Percentiles rank a stretch among this genome's conserved stretches.
Evolutionary conservation across 805 yeast species (phyloP).

Genomic region (Kodamaea fukazawae): DNA sequence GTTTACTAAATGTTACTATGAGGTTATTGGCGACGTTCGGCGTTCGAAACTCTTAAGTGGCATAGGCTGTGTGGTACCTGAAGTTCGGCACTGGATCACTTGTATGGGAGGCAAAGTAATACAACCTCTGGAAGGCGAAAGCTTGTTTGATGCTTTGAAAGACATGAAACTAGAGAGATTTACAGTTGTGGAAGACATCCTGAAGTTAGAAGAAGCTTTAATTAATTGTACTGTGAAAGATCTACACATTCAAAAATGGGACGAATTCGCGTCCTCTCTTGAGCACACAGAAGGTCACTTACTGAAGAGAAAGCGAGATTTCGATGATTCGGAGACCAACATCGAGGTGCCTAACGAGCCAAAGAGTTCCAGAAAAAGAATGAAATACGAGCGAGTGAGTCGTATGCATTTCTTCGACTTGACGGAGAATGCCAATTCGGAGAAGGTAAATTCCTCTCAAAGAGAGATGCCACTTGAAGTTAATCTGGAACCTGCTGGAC

Average conservation of each 20-base stretch:
- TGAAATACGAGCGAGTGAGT: slow-evolving; percentile 31
- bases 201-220: slow-evolving; percentile 1
- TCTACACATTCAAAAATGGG: slow-evolving; percentile 6
- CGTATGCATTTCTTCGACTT: slow-evolving; percentile 37
- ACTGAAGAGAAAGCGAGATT: slow-evolving; percentile 3
- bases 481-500: too few relatives aligned
- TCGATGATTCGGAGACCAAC: too few relatives aligned
- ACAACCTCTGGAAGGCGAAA: neutral
- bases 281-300: neutral
- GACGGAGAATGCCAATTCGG: neutral
- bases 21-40: neutral
- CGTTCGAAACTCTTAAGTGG: slow-evolving; percentile 6
- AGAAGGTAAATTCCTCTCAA: too few relatives aligned
- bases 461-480: too few relatives aligned
- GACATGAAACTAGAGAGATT: neutral
- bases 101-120: slow-evolving; percentile 5
- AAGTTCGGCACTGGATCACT: neutral
- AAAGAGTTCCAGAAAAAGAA: slow-evolving; percentile 16
- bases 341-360: too few relatives aligned
- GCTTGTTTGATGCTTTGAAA: neutral
- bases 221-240: neutral
- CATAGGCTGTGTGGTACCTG: slow-evolving; percentile 5
- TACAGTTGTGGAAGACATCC: neutral
- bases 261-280: neutral
- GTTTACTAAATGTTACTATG: slow-evolving; percentile 1